Base-by-base conservation (phyloP, 768 basidiomycete species). In the Hydnum rufescens region DNA sequence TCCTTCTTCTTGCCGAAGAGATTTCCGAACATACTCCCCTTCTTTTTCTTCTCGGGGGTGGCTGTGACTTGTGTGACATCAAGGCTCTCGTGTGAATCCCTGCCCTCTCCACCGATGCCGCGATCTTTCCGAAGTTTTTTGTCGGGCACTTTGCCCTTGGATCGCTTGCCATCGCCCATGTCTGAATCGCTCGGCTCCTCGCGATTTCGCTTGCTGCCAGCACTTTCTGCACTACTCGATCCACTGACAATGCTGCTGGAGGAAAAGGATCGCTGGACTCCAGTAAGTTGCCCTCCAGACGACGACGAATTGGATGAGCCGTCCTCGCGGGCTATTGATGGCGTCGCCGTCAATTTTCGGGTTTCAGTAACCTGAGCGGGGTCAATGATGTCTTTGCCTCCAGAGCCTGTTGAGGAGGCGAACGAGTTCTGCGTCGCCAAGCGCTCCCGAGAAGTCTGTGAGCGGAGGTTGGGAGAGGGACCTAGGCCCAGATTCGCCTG, bases 1-100 rank as follows among this genome's bases (percentile, higher is more conserved):
- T 83, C 77, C 64, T 82, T 89, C 65, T 76, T 79, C 58, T 67
- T 68, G 18, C 73, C 72, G 62, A 93, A 93, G 48, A 96, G 60
- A 0, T 78, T 71, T 13, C 77, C 72, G 57, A 95, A 80, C 53
- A 96, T 72, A 2, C 82, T 77, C 2, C 76, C 58, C 31, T 56
- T 59, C 59, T 66, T 65, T 57, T 61, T 62, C 55, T 57, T 66
- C 56, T 75, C 78, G 66, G 79, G 80, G 58, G 74, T 28, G 13
- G 8, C 13, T 8, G 13, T 16, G 8, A 25, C 13, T 47, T 16
- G 8, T 13, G 44, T 13, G 36, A 22, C 13, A 13, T 39, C 36
- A 13, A 13, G 13, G 36, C 36, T 39, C 13, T 39, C 36, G 13
- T 39, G 36, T 13, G 36, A 39, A 39, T 39, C 36, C 13, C 36